Evolutionary conservation across 2,329 filamentous ascomycete species (phyloP).

Genomic region (Ascochyta rabiei): DNA sequence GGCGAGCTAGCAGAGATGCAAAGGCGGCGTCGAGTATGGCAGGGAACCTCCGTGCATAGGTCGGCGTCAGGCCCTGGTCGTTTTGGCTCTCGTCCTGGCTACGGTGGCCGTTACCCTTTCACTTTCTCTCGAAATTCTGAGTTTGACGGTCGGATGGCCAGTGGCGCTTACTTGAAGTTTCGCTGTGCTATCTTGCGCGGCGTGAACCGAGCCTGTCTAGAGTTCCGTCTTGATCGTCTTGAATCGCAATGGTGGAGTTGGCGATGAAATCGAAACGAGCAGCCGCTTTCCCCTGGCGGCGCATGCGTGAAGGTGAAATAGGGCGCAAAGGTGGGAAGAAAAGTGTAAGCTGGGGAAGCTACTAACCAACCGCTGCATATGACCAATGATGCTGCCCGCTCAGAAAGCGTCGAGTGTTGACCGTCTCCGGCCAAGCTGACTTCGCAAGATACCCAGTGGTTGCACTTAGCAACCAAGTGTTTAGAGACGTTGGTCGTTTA

Average conservation of each 20-base stretch:
- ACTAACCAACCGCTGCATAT: background rate
- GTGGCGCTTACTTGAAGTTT: too few species aligned
- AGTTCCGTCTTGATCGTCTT: too few species aligned
- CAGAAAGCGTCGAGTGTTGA: background rate
- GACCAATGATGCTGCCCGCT: background rate
- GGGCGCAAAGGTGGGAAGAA: background rate
- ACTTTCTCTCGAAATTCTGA: background rate
- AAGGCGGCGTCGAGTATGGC: slow-evolving; percentile 29
- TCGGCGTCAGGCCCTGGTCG: slow-evolving; percentile 1
- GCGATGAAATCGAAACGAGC: background rate
- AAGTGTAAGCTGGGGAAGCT: background rate
- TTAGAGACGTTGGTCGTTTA: too few species aligned
- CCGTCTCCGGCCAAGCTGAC: background rate
- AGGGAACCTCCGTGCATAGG: slow-evolving; percentile 15
- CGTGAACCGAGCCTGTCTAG: too few species aligned
- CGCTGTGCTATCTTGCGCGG: too few species aligned
- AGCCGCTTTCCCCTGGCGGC: background rate
- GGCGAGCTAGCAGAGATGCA: slow-evolving; percentile 33
- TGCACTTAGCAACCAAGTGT: too few species aligned
- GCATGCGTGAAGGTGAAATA: background rate
- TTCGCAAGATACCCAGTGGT: background rate
- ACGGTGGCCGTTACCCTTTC: background rate
- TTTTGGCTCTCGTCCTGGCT: slow-evolving; percentile 1
- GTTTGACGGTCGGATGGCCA: too few species aligned
- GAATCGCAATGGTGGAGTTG: background rate